A percentile compares a stretch with the other conserved stretches of the same genome.
Evolutionary conservation across 371 early-diverging fungal species (phyloP).

Genomic region (Mortierella sp.): DNA sequence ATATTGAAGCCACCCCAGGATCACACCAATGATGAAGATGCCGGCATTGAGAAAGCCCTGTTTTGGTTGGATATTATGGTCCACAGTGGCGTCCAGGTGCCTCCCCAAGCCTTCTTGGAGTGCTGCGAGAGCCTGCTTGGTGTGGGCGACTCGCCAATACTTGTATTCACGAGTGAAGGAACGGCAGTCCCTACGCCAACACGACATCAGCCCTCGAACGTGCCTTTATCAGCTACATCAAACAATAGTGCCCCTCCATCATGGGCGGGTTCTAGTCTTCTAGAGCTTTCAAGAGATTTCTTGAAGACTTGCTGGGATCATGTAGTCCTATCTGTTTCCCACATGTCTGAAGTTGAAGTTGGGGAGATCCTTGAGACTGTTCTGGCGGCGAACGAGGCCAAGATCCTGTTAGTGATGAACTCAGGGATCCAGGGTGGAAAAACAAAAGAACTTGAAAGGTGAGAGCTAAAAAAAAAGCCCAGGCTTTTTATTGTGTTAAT

Average conservation of each 20-base stretch:
- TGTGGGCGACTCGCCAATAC: neutral
- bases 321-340: constrained; percentile 14
- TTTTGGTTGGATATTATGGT: constrained; percentile 43
- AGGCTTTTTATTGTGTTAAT: neutral
- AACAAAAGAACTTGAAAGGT: constrained; percentile 29
- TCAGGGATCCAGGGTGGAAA: neutral
- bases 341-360: constrained; percentile 25
- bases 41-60: constrained; percentile 17
- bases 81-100: constrained; percentile 33
- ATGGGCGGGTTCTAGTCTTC: neutral
- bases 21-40: neutral
- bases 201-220: neutral
- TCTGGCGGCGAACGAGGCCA: constrained; percentile 21
- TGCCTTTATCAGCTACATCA: neutral
- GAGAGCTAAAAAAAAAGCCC: neutral
- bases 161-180: neutral
- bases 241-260: neutral
- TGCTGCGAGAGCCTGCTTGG: constrained; percentile 33
- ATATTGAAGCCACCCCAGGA: constrained; percentile 12
- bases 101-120: constrained; percentile 30
- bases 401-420: constrained; percentile 16
- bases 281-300: constrained; percentile 20
- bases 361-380: constrained; percentile 30
- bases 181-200: neutral
- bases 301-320: constrained; percentile 30